Evolutionary conservation across 2,329 filamentous ascomycete genomes (phyloP), one percentile per base, ranked within the genome.

Genomic region (Phaeophleospora eucalypticola): DNA sequence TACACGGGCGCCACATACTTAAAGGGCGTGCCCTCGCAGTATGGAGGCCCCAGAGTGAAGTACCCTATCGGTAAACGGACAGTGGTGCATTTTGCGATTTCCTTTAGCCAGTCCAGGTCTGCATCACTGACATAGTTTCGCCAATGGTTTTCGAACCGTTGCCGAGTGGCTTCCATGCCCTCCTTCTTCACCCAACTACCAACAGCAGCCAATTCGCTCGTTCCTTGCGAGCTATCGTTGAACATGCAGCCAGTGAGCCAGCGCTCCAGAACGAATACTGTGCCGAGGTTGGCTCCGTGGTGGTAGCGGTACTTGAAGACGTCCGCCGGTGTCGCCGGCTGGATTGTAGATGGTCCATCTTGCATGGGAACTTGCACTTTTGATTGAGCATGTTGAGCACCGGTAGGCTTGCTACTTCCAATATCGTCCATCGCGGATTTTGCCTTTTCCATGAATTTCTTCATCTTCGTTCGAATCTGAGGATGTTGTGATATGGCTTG

Each of bases 51-150:
- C 4, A 82, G 69, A 3, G 74, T 77, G 58, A 75, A 83, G 61
- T 79, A 81, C 2, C 80, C 79, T 43, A 83, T 76, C 0, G 80
- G 80, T 15, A 83, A 61, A n/a, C 80, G 72, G 35, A 83, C 72
- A 14, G 76, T 76, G 3, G 77, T 82, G 54, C 77, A 78, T 42
- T 72, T 74, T 2, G 75, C 78, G 19, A 71, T 65, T 14, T 73
- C 70, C 4, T 66, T 67, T 18, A 83, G 67, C 73, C 76, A 82
- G 14, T 70, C 63, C 17, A 80, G 68, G 54, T 81, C 77, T 0
- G 65, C 63, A 38, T 79, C 73, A 8, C 68, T 71, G 21, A 81
- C 62, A 4, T 74, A 74, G 35, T 68, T 69, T 1, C 61, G 58
- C 79, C 79, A 82, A 49, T 79, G 74, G 3, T 68, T 56, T 63